Conservation (phyloP, 805 yeast genomes). For the Lipomyces spencermartinsiae region DNA sequence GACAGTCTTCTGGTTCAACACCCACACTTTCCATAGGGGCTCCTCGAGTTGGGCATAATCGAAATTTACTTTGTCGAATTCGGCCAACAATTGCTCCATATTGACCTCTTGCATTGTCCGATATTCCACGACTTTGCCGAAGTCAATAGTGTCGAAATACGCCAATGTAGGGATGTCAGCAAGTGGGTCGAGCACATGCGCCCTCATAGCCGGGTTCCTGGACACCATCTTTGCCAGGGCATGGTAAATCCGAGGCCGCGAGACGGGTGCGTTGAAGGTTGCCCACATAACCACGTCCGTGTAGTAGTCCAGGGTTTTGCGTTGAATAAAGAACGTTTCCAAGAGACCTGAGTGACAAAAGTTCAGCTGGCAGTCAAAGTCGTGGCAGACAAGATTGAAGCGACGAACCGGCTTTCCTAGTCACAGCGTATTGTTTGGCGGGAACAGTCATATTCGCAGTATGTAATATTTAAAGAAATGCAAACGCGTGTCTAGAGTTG, state of each 20-base stretch:
- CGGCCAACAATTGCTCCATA: constrained; percentile 8
- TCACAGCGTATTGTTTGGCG: neutral
- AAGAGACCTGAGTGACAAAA: neutral
- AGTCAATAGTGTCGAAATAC: constrained; percentile 6
- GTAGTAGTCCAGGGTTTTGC: constrained; percentile 1
- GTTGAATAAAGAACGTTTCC: constrained; percentile 5
- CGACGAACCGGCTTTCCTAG: constrained; percentile 2
- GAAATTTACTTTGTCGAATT: constrained; percentile 3
- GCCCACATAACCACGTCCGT: constrained; percentile 8
- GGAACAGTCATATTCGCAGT: neutral
- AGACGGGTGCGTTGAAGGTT: neutral
- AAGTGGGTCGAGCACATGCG: neutral
- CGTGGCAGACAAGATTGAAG: neutral
- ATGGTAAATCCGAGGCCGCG: constrained; percentile 3
- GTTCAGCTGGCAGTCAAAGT: neutral
- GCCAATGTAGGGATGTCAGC: constrained; percentile 7
- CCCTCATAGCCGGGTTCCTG: constrained; percentile 2
- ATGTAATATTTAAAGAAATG: neutral
- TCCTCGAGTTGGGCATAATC: neutral
- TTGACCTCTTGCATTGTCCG: neutral
- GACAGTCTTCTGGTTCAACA: constrained; percentile 8
- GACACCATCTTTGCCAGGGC: neutral
- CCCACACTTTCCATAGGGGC: constrained; percentile 22
- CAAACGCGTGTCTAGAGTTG: too few species aligned
- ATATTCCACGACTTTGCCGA: constrained; percentile 3